These are phyloP conservation scores for Fusarium brachygibbosum DNA, from an alignment of 2,329 filamentous ascomycete species.

Conservation along the genomic window DNA sequence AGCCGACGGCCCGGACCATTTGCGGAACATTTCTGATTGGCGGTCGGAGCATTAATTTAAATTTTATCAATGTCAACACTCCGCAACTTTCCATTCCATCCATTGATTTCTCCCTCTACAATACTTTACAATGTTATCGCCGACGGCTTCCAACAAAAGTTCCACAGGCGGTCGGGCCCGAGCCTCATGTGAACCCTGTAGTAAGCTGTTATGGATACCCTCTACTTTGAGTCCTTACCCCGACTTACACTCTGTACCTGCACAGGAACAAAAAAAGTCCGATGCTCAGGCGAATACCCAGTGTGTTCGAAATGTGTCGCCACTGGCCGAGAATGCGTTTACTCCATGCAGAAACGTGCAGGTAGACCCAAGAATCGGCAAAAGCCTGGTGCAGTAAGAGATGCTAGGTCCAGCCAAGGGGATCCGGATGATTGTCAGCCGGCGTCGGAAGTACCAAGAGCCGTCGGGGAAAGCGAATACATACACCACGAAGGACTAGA, in stretches of 20 bases:
- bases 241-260: too few relatives aligned
- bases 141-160: not conserved
- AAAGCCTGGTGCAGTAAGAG: too few relatives aligned
- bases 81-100: not conserved
- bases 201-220: constrained; percentile 6
- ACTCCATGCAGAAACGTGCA: constrained; percentile 9
- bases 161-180: not conserved
- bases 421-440: too few relatives aligned
- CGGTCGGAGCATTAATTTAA: not conserved
- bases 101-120: not conserved
- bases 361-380: constrained; percentile 3
- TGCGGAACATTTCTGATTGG: too few relatives aligned
- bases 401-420: too few relatives aligned
- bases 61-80: not conserved
- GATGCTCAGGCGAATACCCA: constrained; percentile 16
- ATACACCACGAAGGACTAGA: too few relatives aligned
- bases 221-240: too few relatives aligned
- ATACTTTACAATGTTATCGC: constrained; percentile 5
- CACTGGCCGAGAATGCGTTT: constrained; percentile 4
- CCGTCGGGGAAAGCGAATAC: too few relatives aligned
- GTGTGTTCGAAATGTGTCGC: constrained; percentile 6
- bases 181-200: constrained; percentile 12
- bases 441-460: too few relatives aligned
- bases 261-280: constrained; percentile 13
- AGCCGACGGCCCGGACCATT: too few relatives aligned